Conservation (phyloP, 2,329 filamentous ascomycete genomes). For the Tolypocladium endophyticum region DNA sequence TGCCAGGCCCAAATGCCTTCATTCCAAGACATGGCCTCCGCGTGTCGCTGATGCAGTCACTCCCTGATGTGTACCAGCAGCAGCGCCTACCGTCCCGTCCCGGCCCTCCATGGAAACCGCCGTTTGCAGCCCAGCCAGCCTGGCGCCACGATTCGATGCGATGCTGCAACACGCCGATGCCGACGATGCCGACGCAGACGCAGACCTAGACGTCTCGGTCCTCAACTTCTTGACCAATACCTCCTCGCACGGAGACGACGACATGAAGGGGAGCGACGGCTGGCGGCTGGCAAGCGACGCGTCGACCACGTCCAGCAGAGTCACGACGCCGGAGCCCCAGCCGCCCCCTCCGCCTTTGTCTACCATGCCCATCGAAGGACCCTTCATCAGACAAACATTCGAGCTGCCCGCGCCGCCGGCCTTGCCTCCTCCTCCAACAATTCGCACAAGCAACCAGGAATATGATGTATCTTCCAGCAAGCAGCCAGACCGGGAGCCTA, state of each 20-base stretch:
- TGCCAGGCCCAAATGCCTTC: slow-evolving; percentile 3
- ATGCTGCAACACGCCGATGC: neutral
- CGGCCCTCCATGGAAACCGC: slow-evolving; percentile 1
- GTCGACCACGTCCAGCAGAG: slow-evolving; percentile 17
- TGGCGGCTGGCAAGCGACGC: slow-evolving; percentile 14
- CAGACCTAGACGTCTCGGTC: neutral
- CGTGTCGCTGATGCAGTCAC: slow-evolving; percentile 3
- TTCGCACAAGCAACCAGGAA: neutral
- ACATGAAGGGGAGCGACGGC: slow-evolving; percentile 15
- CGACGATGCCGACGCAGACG: neutral
- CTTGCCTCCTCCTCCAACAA: neutral
- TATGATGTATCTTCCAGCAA: neutral
- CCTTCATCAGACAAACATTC: slow-evolving; percentile 5
- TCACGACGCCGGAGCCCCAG: slow-evolving; percentile 15
- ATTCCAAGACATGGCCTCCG: slow-evolving; percentile 5
- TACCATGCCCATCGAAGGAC: neutral
- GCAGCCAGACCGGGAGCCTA: neutral
- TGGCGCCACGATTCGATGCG: neutral
- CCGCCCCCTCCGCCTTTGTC: slow-evolving; percentile 2
- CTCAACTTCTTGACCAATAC: slow-evolving; percentile 7
- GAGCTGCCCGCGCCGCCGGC: slow-evolving; percentile 4
- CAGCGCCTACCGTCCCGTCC: neutral
- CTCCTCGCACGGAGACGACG: slow-evolving; percentile 15
- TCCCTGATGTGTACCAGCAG: slow-evolving; percentile 1
- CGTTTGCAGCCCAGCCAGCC: neutral